phyloP scores from a whole-genome alignment of 768 basidiomycete species.

The Boletus rufocinnamomeus region DNA sequence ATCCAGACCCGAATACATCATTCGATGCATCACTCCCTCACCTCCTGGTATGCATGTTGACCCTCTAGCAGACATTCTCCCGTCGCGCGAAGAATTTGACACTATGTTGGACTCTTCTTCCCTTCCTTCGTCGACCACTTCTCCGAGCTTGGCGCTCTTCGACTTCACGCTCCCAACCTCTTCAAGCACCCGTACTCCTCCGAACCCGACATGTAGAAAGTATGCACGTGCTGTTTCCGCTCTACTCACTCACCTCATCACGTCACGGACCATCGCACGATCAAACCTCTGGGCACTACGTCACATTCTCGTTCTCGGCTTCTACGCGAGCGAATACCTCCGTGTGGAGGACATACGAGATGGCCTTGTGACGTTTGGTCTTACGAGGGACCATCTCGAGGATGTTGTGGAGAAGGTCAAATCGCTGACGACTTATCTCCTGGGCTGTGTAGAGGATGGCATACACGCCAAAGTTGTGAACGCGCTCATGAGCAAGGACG shows the following conservation, averaged over 20 bases:
- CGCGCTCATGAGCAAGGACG: slow-evolving; percentile 33
- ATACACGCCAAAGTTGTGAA: slow-evolving; percentile 52
- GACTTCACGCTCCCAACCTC: slow-evolving; percentile 58
- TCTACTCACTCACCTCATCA: slow-evolving; percentile 53
- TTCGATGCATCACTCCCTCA: slow-evolving; percentile 38
- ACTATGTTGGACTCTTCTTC: slow-evolving; percentile 41
- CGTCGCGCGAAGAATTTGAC: slow-evolving; percentile 47
- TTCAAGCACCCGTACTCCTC: slow-evolving; percentile 22
- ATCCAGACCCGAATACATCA: slow-evolving; percentile 49
- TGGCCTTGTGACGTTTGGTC: slow-evolving; percentile 44
- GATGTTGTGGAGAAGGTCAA: slow-evolving; percentile 47
- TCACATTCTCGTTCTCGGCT: slow-evolving; percentile 63
- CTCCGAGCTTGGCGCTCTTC: slow-evolving; percentile 59
- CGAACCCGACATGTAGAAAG: slow-evolving; percentile 21
- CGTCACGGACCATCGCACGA: slow-evolving; percentile 62
- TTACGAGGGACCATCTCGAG: slow-evolving; percentile 31
- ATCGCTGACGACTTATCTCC: slow-evolving; percentile 62
- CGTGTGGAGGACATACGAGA: slow-evolving; percentile 51
- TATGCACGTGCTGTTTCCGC: slow-evolving; percentile 67
- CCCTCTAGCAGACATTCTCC: slow-evolving; percentile 54
- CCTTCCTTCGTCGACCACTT: slow-evolving; percentile 48
- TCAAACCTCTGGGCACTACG: slow-evolving; percentile 66
- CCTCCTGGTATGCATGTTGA: slow-evolving; percentile 42
- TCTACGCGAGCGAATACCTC: slow-evolving; percentile 64
- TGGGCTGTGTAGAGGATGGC: slow-evolving; percentile 46